Evolutionary conservation across 306 rosid species (phyloP), one percentile per base, ranked within the genome.

Genomic region (Pterocarpus santalinus): DNA sequence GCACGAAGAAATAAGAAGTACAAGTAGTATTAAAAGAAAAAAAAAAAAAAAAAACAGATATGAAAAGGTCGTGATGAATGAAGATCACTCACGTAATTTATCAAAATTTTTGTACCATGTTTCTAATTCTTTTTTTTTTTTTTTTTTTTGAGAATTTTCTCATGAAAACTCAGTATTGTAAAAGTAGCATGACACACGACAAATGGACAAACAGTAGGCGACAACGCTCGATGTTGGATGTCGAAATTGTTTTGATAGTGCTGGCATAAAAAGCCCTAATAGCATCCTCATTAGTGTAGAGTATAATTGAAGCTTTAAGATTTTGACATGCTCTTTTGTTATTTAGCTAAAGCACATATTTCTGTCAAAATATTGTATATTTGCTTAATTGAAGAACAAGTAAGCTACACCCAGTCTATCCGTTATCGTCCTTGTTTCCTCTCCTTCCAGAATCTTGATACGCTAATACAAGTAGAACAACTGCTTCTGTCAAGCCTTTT

Each of bases 371-470:
- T 2, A 1, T 3, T 38, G 38, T 65, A 38, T 15, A 55, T 69
- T 13, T 47, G 61, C 61, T 47, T 15, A 52, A 72, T 33, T 72
- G 35, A 52, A 51, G 76, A 35, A 72, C 63, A 53, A 72, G 76
- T 51, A 51, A 44, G 47, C 8, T 71, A 51, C 46, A 4, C 28
- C 28, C 28, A 2, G 22, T 47, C 4, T 49, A 47, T 47, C 60
- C 30, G 5, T 47, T 47, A 47, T 69, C 60, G 22, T 69, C 32
- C 30, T 69, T 69, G 60, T 69, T 17, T 52, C 10, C 33, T 35
- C 35, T 68, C 32, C 67, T 57, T 73, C 78, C 43, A 57, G 67
- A 73, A 57, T 56, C 66, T 36, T 73, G 77, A 56, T 32, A 52
- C 8, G 8, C 15, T 32, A 47, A 51, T 34, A 22, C 49, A 44